Conservation (phyloP, 225 moss, liverwort and hornwort genomes). For the Marchantia polymorpha region DNA sequence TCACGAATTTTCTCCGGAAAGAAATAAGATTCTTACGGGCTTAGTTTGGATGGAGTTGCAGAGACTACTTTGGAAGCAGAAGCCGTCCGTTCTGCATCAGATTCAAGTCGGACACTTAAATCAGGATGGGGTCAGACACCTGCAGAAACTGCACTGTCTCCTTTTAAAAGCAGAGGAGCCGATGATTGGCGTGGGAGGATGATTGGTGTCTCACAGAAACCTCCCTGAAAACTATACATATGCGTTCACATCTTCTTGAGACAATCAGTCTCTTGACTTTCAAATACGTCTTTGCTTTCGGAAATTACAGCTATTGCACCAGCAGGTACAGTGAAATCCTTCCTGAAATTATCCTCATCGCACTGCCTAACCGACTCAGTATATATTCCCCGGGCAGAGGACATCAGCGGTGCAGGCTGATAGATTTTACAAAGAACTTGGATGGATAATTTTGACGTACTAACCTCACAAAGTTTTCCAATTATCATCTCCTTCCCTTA, state of each 20-base stretch:
- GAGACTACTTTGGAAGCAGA: not conserved
- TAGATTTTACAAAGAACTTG: no score
- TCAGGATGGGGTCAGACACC: conserved; percentile 1
- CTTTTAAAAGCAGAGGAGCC: not conserved
- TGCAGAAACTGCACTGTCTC: not conserved
- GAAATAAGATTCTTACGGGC: no score
- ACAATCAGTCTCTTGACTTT: not conserved
- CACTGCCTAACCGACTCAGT: no score
- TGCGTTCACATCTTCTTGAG: not conserved
- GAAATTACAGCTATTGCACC: not conserved
- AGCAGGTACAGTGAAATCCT: not conserved
- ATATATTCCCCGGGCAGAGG: no score
- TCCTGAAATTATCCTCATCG: not conserved
- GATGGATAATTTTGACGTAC: no score
- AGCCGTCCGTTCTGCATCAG: not conserved
- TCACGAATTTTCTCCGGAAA: no score
- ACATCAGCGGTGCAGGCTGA: no score
- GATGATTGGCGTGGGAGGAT: conserved; percentile 2
- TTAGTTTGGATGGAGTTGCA: not conserved
- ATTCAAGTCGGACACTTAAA: not conserved
- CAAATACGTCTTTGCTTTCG: not conserved
- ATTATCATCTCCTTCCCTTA: no score
- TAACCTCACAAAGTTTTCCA: no score
- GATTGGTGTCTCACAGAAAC: not conserved
- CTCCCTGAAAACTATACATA: conserved; percentile 4